Conservation (phyloP, 2,329 filamentous ascomycete species). For the Aureobasidium sp. region DNA sequence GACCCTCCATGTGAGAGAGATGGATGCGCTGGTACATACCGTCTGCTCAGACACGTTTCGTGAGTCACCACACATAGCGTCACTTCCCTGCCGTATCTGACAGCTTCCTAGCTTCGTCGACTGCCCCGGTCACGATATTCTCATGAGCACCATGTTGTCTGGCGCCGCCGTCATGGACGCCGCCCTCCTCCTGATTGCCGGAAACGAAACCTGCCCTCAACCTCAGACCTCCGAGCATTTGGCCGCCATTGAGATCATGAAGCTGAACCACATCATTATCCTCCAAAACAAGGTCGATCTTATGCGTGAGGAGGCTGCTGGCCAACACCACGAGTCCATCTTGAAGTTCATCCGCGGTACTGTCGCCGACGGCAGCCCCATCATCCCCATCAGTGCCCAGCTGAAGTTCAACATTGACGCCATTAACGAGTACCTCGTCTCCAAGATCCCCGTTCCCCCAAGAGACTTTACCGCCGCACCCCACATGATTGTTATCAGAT, state of each 20-base stretch:
- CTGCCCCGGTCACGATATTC: constrained; percentile 99
- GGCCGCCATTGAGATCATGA: constrained; percentile 99
- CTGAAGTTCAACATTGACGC: constrained; percentile 99
- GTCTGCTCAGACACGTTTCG: constrained; percentile 86
- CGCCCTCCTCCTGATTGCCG: constrained; percentile 88
- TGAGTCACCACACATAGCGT: constrained; percentile 45
- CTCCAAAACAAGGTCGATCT: constrained; percentile 99
- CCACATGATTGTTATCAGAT: constrained; percentile 98
- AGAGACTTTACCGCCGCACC: constrained; percentile 88
- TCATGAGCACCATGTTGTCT: constrained; percentile 99
- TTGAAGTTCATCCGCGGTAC: constrained; percentile 98
- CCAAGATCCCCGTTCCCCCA: constrained; percentile 84
- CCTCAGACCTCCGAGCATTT: constrained; percentile 98
- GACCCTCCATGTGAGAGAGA: constrained; percentile 93
- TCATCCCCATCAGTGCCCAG: constrained; percentile 95
- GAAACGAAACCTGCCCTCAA: constrained; percentile 97
- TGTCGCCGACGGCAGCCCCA: constrained; percentile 86
- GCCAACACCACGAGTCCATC: constrained; percentile 93
- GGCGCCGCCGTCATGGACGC: constrained; percentile 99
- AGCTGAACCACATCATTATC: constrained; percentile 98
- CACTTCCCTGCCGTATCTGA: not conserved
- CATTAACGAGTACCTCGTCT: constrained; percentile 92
- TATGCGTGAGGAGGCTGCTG: constrained; percentile 91
- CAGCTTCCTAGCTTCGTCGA: constrained; percentile 66
- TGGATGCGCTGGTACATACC: constrained; percentile 80